Conservation (phyloP, 345 rosid species). For the Eucalyptus pumila region DNA sequence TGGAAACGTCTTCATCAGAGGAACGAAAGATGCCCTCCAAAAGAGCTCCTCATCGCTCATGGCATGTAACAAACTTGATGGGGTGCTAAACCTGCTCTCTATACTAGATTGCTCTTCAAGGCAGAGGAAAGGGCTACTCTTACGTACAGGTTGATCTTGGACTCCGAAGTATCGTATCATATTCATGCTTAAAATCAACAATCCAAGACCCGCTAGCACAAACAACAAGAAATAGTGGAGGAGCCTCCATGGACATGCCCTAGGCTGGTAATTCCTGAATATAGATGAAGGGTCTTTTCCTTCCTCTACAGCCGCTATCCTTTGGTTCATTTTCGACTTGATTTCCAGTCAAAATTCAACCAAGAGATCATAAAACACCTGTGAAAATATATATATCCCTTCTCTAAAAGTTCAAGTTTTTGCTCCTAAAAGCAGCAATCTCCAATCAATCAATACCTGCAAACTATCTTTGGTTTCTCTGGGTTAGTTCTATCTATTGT, state of each 20-base stretch:
- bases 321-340: conserved; percentile 6
- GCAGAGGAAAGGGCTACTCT: conserved; percentile 16
- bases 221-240: conserved; percentile 32
- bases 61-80: conserved; percentile 36
- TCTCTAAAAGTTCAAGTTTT: background rate
- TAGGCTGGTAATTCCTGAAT: conserved; percentile 17
- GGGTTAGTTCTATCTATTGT: background rate
- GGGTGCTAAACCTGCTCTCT: conserved; percentile 45
- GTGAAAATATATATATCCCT: background rate
- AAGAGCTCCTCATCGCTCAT: conserved; percentile 72
- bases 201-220: conserved; percentile 30
- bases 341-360: background rate
- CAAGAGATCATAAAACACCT: background rate
- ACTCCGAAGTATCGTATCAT: conserved; percentile 18
- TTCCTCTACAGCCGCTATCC: conserved; percentile 31
- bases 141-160: conserved; percentile 1
- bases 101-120: conserved; percentile 3
- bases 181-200: conserved; percentile 38
- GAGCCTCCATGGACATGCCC: conserved; percentile 19
- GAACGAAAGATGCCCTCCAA: conserved; percentile 79
- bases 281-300: conserved; percentile 20
- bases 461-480: background rate
- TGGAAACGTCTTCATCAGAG: conserved; percentile 41
- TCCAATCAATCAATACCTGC: background rate
- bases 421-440: background rate